Evolutionary conservation across 371 early-diverging fungal species (phyloP), one percentile per base, ranked within the genome.

Genomic region (Syncephalastrum contaminatum): DNA sequence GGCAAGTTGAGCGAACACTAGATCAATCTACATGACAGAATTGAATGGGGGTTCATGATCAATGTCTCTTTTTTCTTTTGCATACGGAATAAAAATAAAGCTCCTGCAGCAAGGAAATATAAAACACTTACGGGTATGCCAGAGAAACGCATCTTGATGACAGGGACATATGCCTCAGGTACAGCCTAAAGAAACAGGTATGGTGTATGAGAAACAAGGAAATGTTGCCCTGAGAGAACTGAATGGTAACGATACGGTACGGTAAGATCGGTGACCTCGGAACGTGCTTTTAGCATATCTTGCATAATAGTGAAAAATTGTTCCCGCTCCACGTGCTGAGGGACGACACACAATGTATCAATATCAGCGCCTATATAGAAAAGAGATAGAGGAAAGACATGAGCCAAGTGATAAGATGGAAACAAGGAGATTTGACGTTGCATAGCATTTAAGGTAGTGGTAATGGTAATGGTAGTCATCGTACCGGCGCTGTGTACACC

Each of bases 331-430:
- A 99, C 93, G 73, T 93, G 93, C 47, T 83, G 85, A 1, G 99
- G 99, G 14, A 90, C 95, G 7, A 99, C 94, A 65, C 99, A 99
- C 30, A 99, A 76, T 0, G 97, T 96, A 85, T 99, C 99, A 55
- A 99, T 98, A 90, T 99, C 99, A 10, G 97, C 87, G 25, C 93
- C 96, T 86, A 42, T 21, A 21, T 7, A 12, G n/a, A 22, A 12
- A 18, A 14, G 18, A 52, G 39, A 39, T 7, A 42, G 19, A 39
- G 22, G 20, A 52, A 40, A 25, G 25, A 7, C 25, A 25, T n/a
- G 25, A 30, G 10, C 36, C 36, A 30, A 30, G 36, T 10, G 36
- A 30, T 30, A 30, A 8, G 10, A 30, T 30, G 36, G 2, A 8
- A 30, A 8, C 36, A 30, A 30, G 12, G 10, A 8, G 2, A 2